A percentile compares a stretch with the other conserved stretches of the same genome.
Conservation (phyloP, 257 asterid genomes). For the Pogostemon cablin region DNA sequence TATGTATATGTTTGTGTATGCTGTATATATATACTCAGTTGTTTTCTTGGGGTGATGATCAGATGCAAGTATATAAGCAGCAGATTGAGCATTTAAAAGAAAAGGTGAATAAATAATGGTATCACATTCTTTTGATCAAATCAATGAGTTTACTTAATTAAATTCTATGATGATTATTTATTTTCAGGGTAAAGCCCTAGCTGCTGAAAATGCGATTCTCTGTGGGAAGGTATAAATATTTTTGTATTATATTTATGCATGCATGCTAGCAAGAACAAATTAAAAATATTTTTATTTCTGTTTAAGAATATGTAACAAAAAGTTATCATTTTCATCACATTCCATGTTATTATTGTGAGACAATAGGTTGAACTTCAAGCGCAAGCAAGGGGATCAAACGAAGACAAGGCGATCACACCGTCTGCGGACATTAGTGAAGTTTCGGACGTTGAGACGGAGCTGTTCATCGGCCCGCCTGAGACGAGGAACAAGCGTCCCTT, state of each 20-base stretch:
- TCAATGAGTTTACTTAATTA: not conserved
- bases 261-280: too few species aligned
- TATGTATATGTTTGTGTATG: too few species aligned
- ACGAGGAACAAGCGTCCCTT: conserved; percentile 51
- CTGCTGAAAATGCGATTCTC: conserved; percentile 75
- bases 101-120: conserved; percentile 48
- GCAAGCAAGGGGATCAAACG: conserved; percentile 36
- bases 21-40: not conserved
- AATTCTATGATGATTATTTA: not conserved
- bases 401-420: conserved; percentile 36
- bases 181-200: conserved; percentile 66
- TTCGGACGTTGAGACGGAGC: conserved; percentile 85
- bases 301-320: too few species aligned
- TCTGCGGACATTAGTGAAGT: conserved; percentile 62
- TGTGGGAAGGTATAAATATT: conserved; percentile 59
- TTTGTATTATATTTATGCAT: not conserved
- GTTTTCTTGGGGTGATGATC: not conserved
- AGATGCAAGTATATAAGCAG: conserved; percentile 82
- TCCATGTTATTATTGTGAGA: not conserved
- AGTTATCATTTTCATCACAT: not conserved
- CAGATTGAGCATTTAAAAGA: conserved; percentile 73
- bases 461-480: conserved; percentile 84
- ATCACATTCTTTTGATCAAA: too few species aligned
- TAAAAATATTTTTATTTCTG: too few species aligned
- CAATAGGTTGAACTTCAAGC: conserved; percentile 48